Percentiles rank a stretch among this genome's conserved stretches.
Evolutionary conservation across 345 rosid genomes (phyloP).

Genomic region (Linum trigynum): DNA sequence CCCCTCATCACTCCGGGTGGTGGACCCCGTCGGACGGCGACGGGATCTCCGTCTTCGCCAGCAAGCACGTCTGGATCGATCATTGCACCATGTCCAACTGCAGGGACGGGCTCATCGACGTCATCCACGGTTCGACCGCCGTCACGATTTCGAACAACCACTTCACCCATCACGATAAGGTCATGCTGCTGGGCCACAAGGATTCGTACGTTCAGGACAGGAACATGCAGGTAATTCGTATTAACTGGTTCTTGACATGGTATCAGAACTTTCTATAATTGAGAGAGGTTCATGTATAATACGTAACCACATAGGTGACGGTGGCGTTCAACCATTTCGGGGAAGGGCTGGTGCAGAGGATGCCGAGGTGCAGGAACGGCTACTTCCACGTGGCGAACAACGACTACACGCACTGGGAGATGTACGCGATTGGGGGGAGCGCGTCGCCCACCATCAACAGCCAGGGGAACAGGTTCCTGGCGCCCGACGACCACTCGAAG

Average conservation of each 20-base stretch:
- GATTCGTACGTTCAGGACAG: slow-evolving; percentile 18
- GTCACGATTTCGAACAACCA: slow-evolving; percentile 19
- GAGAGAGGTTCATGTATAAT: too few relatives aligned
- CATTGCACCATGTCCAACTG: slow-evolving; percentile 23
- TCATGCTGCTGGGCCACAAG: slow-evolving; percentile 23
- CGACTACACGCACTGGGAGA: slow-evolving; percentile 27
- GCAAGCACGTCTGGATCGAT: slow-evolving; percentile 21
- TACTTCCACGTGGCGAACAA: slow-evolving; percentile 28
- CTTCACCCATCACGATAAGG: slow-evolving; percentile 24
- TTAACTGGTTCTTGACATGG: too few relatives aligned
- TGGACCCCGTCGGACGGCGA: slow-evolving; percentile 25
- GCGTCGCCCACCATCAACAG: slow-evolving; percentile 20
- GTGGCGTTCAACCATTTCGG: slow-evolving; percentile 26
- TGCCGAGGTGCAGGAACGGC: slow-evolving; percentile 26
- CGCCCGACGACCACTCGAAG: slow-evolving; percentile 10
- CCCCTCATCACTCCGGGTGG: slow-evolving; percentile 21
- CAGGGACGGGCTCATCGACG: slow-evolving; percentile 20
- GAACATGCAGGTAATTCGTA: slow-evolving; percentile 16
- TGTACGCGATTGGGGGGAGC: slow-evolving; percentile 27
- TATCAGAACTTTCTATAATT: too few relatives aligned
- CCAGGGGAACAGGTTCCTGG: slow-evolving; percentile 23
- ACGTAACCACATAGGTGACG: slow-evolving; percentile 4
- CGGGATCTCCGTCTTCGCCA: slow-evolving; percentile 15
- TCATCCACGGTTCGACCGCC: slow-evolving; percentile 24
- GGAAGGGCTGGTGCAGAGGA: slow-evolving; percentile 20